Percentiles rank a stretch among this genome's conserved stretches.
Evolutionary conservation across 176 grass and related monocot species (phyloP).

Genomic region (Musa beccarii): DNA sequence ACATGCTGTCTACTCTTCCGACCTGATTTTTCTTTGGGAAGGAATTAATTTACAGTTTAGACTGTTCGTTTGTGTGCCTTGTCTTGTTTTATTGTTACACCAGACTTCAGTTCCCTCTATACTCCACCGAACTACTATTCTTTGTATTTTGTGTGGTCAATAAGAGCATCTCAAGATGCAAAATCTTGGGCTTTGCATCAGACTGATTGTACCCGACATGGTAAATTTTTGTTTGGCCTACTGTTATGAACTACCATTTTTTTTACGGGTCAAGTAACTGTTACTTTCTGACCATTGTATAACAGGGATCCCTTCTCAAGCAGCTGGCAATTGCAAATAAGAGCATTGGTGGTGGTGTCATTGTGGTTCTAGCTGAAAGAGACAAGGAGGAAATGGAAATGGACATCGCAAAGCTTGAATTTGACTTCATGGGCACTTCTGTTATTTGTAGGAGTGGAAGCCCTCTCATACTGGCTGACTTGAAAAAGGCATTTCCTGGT

Average conservation of each 20-base stretch:
- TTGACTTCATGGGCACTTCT: slow-evolving; percentile 97
- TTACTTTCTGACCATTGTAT: slow-evolving; percentile 13
- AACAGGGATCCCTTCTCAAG: slow-evolving; percentile 90
- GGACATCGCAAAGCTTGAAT: slow-evolving; percentile 90
- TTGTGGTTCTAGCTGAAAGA: slow-evolving; percentile 96
- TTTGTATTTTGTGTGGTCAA: not conserved
- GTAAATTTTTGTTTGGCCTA: no score
- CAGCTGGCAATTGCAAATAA: slow-evolving; percentile 98
- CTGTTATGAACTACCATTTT: not conserved
- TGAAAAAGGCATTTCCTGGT: slow-evolving; percentile 58
- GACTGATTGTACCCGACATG: no score
- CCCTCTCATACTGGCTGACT: slow-evolving; percentile 82
- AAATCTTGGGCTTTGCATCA: not conserved
- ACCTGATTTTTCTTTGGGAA: no score
- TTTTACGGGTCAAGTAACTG: slow-evolving; percentile 6
- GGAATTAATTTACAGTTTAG: no score
- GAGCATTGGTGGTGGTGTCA: slow-evolving; percentile 92
- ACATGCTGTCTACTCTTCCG: not conserved
- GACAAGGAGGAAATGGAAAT: slow-evolving; percentile 99
- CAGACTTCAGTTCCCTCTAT: not conserved
- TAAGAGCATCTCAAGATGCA: not conserved
- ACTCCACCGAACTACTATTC: not conserved
- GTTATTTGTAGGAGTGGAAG: slow-evolving; percentile 96
- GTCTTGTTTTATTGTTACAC: not conserved
- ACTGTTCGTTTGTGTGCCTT: no score